Percentiles rank a stretch among this genome's conserved stretches.
Evolutionary conservation across 2,329 filamentous ascomycete genomes (phyloP).

Genomic region (Apiospora kogelbergensis): DNA sequence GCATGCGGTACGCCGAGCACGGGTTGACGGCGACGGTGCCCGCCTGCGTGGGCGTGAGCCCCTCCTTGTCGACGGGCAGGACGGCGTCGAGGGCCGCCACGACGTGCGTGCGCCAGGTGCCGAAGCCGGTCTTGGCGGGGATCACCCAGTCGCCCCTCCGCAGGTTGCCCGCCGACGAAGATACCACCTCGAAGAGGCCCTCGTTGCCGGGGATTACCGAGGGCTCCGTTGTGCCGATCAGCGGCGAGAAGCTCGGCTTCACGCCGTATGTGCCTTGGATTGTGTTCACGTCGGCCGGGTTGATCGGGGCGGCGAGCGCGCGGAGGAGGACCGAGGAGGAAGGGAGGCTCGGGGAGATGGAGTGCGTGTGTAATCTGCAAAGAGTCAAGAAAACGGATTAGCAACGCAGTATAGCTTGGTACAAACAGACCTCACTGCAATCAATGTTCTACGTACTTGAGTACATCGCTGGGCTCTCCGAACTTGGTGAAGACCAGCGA

Average conservation of each 20-base stretch:
- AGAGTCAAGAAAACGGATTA: neutral
- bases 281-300: constrained; percentile 97
- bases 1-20: constrained; percentile 90
- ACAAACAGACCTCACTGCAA: neutral
- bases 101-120: constrained; percentile 93
- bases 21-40: constrained; percentile 92
- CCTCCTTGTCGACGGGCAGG: constrained; percentile 59
- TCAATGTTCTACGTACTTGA: constrained; percentile 45
- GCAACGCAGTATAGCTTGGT: neutral
- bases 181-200: constrained; percentile 85
- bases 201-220: constrained; percentile 86
- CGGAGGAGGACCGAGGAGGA: constrained; percentile 69
- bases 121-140: constrained; percentile 78
- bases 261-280: constrained; percentile 95
- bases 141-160: constrained; percentile 89
- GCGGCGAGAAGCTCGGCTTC: constrained; percentile 73
- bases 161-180: constrained; percentile 34
- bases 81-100: constrained; percentile 51
- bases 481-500: constrained; percentile 74
- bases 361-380: constrained; percentile 67
- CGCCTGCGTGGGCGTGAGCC: constrained; percentile 73
- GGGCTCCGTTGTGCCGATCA: constrained; percentile 74
- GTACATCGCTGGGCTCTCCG: constrained; percentile 72
- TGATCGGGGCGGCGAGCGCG: constrained; percentile 88
- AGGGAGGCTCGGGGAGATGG: constrained; percentile 73